These are phyloP conservation scores for Russula abietina DNA, from an alignment of 768 basidiomycete species.

Conservation along the genomic window DNA sequence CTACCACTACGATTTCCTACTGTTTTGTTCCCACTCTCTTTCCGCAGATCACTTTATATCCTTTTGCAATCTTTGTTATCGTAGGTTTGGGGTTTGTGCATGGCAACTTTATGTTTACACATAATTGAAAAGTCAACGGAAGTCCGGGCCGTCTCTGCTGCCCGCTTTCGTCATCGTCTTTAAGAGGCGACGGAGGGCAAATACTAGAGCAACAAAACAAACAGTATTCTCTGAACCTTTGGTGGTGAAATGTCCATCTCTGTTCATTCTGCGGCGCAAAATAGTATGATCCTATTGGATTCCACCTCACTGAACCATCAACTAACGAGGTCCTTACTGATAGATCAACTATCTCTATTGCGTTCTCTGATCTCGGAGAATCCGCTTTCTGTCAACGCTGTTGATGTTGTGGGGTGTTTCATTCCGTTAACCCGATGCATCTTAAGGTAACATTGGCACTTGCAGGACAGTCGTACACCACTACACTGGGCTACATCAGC, in stretches of 20 bases:
- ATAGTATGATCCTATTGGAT: slow-evolving; percentile 38
- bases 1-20: slow-evolving; percentile 7
- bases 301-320: neutral
- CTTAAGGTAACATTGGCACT: neutral
- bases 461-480: slow-evolving; percentile 70
- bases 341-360: slow-evolving; percentile 69
- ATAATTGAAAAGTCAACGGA: neutral
- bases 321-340: neutral
- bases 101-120: neutral
- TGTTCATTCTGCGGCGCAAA: slow-evolving; percentile 64
- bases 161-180: slow-evolving; percentile 2
- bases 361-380: slow-evolving; percentile 59
- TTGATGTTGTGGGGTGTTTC: slow-evolving; percentile 48
- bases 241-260: slow-evolving; percentile 31
- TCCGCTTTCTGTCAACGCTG: slow-evolving; percentile 51
- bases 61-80: neutral
- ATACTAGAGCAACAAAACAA: too few relatives aligned
- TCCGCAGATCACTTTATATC: neutral
- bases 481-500: slow-evolving; percentile 83
- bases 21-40: neutral
- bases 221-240: neutral
- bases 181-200: too few relatives aligned
- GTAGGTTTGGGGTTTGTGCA: neutral
- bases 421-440: neutral
- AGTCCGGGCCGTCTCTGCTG: neutral